Evolutionary conservation across 2,329 filamentous ascomycete species (phyloP).

Genomic region (Zymoseptoria ardabiliae): DNA sequence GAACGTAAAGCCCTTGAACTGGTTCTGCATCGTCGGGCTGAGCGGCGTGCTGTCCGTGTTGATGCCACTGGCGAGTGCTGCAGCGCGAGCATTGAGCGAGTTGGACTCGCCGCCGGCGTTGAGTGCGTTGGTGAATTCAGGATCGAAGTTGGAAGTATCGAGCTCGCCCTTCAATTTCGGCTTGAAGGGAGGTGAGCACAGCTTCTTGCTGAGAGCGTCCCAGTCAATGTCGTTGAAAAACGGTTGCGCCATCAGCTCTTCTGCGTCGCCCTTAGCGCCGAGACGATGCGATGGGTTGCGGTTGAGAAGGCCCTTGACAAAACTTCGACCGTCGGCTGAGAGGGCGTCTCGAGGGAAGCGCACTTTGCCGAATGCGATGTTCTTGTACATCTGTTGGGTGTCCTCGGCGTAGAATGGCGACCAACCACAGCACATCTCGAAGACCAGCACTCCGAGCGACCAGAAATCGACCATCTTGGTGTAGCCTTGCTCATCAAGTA

Average conservation of each 20-base stretch:
- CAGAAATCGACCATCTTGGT: conserved; percentile 99
- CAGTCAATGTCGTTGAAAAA: conserved; percentile 96
- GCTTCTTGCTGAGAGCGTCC: conserved; percentile 78
- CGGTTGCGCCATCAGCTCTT: conserved; percentile 85
- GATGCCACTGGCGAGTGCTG: conserved; percentile 70
- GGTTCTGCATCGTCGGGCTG: conserved; percentile 91
- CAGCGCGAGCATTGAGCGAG: conserved; percentile 85
- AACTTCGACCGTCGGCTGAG: conserved; percentile 90
- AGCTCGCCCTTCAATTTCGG: conserved; percentile 93
- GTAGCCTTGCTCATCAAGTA: conserved; percentile 93
- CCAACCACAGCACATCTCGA: conserved; percentile 99
- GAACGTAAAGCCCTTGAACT: conserved; percentile 97
- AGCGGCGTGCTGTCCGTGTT: conserved; percentile 86
- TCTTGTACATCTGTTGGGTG: conserved; percentile 99
- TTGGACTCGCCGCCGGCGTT: conserved; percentile 70
- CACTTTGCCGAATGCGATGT: conserved; percentile 98
- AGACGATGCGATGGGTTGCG: conserved; percentile 93
- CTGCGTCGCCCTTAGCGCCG: conserved; percentile 82
- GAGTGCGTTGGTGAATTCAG: conserved; percentile 92
- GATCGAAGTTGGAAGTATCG: conserved; percentile 96
- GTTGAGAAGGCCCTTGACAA: conserved; percentile 95
- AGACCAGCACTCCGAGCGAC: conserved; percentile 94
- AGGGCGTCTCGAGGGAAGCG: conserved; percentile 91
- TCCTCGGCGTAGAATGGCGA: conserved; percentile 98
- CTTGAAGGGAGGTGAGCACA: conserved; percentile 94